Evolutionary conservation across 768 basidiomycete species (phyloP).

Genomic region (Termitomyces sp.): DNA sequence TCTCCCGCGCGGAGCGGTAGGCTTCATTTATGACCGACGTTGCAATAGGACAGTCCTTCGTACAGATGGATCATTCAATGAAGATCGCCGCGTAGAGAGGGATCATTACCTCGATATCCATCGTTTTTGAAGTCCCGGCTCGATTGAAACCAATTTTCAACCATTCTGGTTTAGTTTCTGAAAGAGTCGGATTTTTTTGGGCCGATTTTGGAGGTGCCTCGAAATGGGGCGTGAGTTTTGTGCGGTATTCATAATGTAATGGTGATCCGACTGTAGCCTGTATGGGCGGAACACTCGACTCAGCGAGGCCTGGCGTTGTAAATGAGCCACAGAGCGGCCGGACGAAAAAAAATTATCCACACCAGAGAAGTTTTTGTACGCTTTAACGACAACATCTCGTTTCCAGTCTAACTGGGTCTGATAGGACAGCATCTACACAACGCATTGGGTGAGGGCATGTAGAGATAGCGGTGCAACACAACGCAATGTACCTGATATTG

Average conservation of each 20-base stretch:
- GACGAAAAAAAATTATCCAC: background rate
- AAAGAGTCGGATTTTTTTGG: slow-evolving; percentile 18
- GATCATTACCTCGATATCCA: slow-evolving; percentile 84
- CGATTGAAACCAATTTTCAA: slow-evolving; percentile 87
- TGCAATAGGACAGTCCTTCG: slow-evolving; percentile 87
- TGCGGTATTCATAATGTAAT: slow-evolving; percentile 86
- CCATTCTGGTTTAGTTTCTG: slow-evolving; percentile 49
- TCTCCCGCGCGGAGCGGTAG: slow-evolving; percentile 50
- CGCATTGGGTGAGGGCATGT: background rate
- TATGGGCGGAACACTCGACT: slow-evolving; percentile 55
- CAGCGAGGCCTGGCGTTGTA: slow-evolving; percentile 41
- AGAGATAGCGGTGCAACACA: background rate
- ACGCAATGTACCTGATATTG: slow-evolving; percentile 83
- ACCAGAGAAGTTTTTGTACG: slow-evolving; percentile 75
- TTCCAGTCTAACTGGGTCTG: slow-evolving; percentile 83
- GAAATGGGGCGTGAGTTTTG: slow-evolving; percentile 97
- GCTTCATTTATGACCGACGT: slow-evolving; percentile 73
- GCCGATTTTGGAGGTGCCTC: slow-evolving; percentile 57
- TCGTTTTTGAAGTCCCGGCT: slow-evolving; percentile 61
- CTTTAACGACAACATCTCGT: slow-evolving; percentile 77
- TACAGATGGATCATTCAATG: background rate
- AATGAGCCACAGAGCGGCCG: background rate
- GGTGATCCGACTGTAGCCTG: slow-evolving; percentile 81
- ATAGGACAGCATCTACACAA: slow-evolving; percentile 74
- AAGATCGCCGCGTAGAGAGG: background rate